Percentiles rank a stretch among this genome's conserved stretches.
Evolutionary conservation across 1,284 basidiomycete genomes (phyloP).

Genomic region (Xerocomus nothofagi): DNA sequence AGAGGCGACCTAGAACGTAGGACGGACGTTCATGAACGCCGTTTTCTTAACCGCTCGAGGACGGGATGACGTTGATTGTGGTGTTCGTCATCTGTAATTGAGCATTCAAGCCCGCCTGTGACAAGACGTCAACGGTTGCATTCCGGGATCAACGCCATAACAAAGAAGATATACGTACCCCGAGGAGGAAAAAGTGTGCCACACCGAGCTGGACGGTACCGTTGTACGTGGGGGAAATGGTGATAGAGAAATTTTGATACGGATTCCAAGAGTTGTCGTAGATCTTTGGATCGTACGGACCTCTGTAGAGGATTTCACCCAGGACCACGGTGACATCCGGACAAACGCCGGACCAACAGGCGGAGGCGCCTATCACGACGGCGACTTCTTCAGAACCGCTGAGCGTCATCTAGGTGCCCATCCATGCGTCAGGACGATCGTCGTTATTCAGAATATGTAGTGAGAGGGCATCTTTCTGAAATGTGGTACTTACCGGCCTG

Average conservation of each 20-base stretch:
- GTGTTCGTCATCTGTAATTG: constrained; percentile 2
- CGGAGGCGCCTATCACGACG: constrained; percentile 43
- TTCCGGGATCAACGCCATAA: too few relatives aligned
- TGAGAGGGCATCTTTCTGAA: neutral
- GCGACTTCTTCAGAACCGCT: constrained; percentile 42
- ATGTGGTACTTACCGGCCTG: constrained; percentile 40
- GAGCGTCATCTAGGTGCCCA: constrained; percentile 26
- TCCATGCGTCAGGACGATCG: constrained; percentile 23
- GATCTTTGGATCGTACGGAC: constrained; percentile 41
- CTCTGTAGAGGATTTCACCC: constrained; percentile 47
- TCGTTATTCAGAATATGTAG: neutral
- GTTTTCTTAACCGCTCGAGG: too few relatives aligned
- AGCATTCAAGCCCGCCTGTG: constrained; percentile 4
- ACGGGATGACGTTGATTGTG: neutral
- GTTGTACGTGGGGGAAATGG: constrained; percentile 39
- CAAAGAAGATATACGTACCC: constrained; percentile 2
- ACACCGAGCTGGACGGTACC: constrained; percentile 45
- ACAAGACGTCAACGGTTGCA: neutral
- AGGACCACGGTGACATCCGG: constrained; percentile 35
- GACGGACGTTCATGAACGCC: too few relatives aligned
- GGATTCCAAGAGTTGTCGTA: constrained; percentile 31
- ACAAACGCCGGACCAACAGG: constrained; percentile 33
- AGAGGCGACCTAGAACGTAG: too few relatives aligned
- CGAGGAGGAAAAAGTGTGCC: constrained; percentile 15
- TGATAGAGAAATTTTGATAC: constrained; percentile 53